Percentiles rank a stretch among this genome's conserved stretches.
Conservation (phyloP, 176 grass and related monocot species). For the Neostapfia colusana region DNA sequence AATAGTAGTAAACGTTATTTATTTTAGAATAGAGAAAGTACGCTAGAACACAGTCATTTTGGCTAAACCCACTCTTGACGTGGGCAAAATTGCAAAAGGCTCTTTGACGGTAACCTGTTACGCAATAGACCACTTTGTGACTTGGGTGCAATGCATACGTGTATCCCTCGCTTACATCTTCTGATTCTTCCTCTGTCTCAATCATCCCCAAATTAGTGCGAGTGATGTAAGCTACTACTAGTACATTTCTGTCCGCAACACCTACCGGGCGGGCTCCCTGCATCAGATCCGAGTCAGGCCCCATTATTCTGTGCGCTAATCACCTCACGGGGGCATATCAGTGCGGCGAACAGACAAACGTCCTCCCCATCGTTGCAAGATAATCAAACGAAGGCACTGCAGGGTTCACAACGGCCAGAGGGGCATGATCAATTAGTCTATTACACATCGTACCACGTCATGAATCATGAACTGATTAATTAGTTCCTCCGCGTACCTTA, state of each 20-base stretch:
- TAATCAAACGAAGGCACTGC: neutral
- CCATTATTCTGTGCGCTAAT: constrained; percentile 24
- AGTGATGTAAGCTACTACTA: constrained; percentile 1
- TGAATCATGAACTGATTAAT: neutral
- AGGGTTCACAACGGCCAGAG: constrained; percentile 22
- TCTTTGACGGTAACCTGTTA: no score
- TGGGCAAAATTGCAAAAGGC: no score
- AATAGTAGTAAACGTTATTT: no score
- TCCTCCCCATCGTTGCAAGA: constrained; percentile 28
- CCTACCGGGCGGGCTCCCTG: neutral
- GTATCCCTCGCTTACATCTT: neutral
- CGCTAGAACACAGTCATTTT: no score
- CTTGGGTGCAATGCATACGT: neutral
- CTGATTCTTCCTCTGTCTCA: neutral
- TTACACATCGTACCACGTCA: constrained; percentile 7
- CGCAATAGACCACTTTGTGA: no score
- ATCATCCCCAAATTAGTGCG: constrained; percentile 22
- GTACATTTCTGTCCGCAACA: neutral
- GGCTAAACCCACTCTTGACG: no score
- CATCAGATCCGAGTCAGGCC: constrained; percentile 53
- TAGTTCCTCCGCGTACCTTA: neutral
- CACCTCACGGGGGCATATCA: neutral
- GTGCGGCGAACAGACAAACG: constrained; percentile 24
- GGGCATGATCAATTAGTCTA: no score
- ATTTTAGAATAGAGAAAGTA: no score